Evolutionary conservation across 345 rosid species (phyloP), one percentile per base, ranked within the genome.

Genomic region (Trapa bicornis): DNA sequence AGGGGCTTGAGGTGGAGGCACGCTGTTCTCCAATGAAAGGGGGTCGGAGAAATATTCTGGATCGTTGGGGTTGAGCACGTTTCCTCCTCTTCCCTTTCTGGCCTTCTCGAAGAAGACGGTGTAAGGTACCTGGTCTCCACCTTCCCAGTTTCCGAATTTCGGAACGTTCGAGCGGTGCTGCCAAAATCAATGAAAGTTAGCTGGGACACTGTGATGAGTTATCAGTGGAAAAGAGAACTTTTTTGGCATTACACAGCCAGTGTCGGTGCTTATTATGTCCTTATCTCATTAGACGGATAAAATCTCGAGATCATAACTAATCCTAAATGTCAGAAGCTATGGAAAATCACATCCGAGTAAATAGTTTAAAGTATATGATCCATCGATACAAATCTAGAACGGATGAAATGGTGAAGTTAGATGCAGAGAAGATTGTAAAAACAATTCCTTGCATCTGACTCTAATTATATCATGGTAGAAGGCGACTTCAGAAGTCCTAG

Each of bases 61-160:
- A 65, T 92, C 96, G 43, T 89, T 92, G 1, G 97, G 96, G 74
- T 88, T 92, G 12, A 61, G 64, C 56, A 78, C 74, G 77, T 70
- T 83, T 0, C 86, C 96, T 17, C 70, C 71, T 67, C 96, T 82
- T 39, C 79, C 89, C 76, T 85, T 79, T 61, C 96, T 81, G 5
- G 97, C 98, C 77, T 88, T 86, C 15, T 89, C 96, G 67, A 92
- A 89, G 68, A 80, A 92, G 67, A 85, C 85, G 3, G 98, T 92
- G 79, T 92, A 92, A 43, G 97, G 98, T 76, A 88, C 87, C 73
- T 80, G 78, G 67, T 86, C 93, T 33, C 80, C 89, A 65, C 78
- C 78, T 43, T 89, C 97, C 97, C 96, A 92, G 75, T 92, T 85
- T 66, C 98, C 98, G 80, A 92, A 92, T 65, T 79, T 79, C 0